phyloP scores from a whole-genome alignment of 2,329 filamentous ascomycete species.

The Alternaria dauci region DNA sequence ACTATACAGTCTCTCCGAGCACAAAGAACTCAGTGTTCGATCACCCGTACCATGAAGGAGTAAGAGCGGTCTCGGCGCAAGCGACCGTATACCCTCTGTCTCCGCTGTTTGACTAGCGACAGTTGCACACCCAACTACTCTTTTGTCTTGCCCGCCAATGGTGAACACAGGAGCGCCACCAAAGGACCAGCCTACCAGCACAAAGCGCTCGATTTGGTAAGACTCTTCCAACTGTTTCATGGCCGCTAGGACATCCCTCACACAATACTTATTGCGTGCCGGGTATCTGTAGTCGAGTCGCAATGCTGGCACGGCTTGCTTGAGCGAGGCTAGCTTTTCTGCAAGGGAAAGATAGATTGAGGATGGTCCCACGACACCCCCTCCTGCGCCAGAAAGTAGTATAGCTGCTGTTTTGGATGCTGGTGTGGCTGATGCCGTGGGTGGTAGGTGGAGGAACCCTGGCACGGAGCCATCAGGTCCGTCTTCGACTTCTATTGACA shows the following conservation, averaged over 20 bases:
- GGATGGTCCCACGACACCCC: conserved; percentile 4
- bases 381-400: conserved; percentile 3
- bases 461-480: conserved; percentile 2
- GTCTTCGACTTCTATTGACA: conserved; percentile 2
- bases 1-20: background rate
- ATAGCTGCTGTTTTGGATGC: conserved; percentile 3
- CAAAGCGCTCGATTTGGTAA: background rate
- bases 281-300: conserved; percentile 11
- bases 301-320: background rate
- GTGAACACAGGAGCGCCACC: conserved; percentile 8
- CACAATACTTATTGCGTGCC: conserved; percentile 4
- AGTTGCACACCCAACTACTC: conserved; percentile 5
- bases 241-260: conserved; percentile 4
- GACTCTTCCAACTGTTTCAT: conserved; percentile 3
- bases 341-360: conserved; percentile 4
- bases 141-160: background rate
- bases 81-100: background rate
- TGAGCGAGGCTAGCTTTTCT: background rate
- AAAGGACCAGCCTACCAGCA: conserved; percentile 11
- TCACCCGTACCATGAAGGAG: conserved; percentile 7
- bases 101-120: conserved; percentile 9
- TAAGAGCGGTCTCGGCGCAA: conserved; percentile 1
- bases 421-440: background rate
- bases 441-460: conserved; percentile 7
- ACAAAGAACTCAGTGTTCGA: background rate